Evolutionary conservation across 2,329 filamentous ascomycete genomes (phyloP).

Genomic region (Hymenoscyphus scutula): DNA sequence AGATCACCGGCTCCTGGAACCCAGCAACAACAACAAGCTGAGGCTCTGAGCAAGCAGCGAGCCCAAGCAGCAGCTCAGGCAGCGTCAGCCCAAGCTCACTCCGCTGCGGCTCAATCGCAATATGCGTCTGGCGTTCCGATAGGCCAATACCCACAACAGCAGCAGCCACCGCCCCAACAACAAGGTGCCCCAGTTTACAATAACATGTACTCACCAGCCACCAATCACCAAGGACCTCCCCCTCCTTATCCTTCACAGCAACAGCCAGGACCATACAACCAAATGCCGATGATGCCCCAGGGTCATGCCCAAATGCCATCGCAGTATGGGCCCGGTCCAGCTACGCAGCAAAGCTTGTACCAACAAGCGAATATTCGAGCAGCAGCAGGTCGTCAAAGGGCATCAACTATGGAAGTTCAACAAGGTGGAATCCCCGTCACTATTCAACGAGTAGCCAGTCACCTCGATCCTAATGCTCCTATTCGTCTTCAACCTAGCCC

Average conservation of each 20-base stretch:
- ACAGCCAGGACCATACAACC: conserved; percentile 62
- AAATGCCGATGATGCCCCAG: conserved; percentile 67
- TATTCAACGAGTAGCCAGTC: conserved; percentile 91
- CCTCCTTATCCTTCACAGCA: conserved; percentile 81
- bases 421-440: conserved; percentile 88
- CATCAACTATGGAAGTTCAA: conserved; percentile 94
- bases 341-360: conserved; percentile 65
- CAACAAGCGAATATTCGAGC: conserved; percentile 69
- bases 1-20: conserved; percentile 89
- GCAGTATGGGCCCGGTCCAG: conserved; percentile 54
- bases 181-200: conserved; percentile 69
- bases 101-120: conserved; percentile 60
- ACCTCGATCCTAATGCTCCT: conserved; percentile 90
- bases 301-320: conserved; percentile 63
- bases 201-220: conserved; percentile 71
- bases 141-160: conserved; percentile 48
- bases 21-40: conserved; percentile 92
- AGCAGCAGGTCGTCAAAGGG: conserved; percentile 72
- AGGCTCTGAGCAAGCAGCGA: conserved; percentile 89
- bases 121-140: conserved; percentile 54
- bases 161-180: conserved; percentile 40
- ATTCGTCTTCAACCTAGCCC: conserved; percentile 94
- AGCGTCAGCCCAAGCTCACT: conserved; percentile 53
- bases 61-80: conserved; percentile 59
- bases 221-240: conserved; percentile 47